These are phyloP conservation scores for Combretum micranthum DNA, from an alignment of 345 rosid species.

Conservation along the genomic window DNA sequence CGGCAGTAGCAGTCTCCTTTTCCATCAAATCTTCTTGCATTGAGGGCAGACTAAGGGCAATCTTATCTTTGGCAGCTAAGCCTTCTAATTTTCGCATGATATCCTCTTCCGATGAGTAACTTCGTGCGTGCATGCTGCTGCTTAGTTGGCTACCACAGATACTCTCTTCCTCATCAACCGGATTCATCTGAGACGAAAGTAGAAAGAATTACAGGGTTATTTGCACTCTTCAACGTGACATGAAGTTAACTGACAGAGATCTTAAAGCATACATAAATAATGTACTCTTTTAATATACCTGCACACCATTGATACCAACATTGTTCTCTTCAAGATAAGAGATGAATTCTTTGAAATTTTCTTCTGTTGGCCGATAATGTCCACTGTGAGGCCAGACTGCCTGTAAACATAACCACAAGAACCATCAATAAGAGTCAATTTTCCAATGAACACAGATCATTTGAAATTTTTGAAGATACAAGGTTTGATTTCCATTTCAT, in stretches of 20 bases:
- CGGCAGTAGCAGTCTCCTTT: constrained; percentile 20
- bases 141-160: constrained; percentile 30
- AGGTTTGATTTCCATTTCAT: not conserved
- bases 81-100: constrained; percentile 19
- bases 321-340: constrained; percentile 66
- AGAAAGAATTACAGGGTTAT: not conserved
- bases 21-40: constrained; percentile 14
- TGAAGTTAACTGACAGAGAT: not conserved
- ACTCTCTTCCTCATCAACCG: constrained; percentile 51
- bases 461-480: not conserved
- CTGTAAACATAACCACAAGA: constrained; percentile 22
- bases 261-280: not conserved
- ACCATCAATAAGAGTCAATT: too few species aligned
- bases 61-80: constrained; percentile 24
- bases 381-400: constrained; percentile 99
- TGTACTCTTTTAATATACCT: constrained; percentile 33
- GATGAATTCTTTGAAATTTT: constrained; percentile 67
- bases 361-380: constrained; percentile 86
- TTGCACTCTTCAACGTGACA: too few species aligned
- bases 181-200: constrained; percentile 48
- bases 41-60: constrained; percentile 11
- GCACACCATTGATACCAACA: constrained; percentile 65
- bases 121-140: constrained; percentile 43
- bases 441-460: too few species aligned
- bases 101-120: constrained; percentile 57